Base-by-base conservation (phyloP, 768 basidiomycete genomes). In the Sporobolomyces roseus region DNA sequence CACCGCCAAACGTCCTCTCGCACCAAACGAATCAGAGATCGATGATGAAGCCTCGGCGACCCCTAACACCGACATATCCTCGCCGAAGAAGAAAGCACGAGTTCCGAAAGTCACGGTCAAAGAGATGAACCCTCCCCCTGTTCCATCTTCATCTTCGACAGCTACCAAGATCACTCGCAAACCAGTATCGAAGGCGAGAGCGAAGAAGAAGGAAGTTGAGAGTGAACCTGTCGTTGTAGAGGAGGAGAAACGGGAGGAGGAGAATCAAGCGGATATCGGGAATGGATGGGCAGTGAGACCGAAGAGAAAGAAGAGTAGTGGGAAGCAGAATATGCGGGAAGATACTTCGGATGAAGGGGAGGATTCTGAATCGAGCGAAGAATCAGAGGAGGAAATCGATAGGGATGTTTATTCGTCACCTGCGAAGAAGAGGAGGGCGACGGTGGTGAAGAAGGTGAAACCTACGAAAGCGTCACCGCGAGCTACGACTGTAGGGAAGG, bases 61-160 rank as follows among this genome's bases (percentile, higher is more conserved):
- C 3, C 7, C 45, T 13, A n/a, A n/a, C n/a, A n/a, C n/a, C n/a
- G 48, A 53, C 13, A 12, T 12, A 16, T 17, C n/a, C 25, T 54
- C 62, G 30, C 43, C 52, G 23, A 41, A 54, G 36, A 54, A 63
- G 43, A 54, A 55, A 48, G 50, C 56, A 7, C 35, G 62, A 33
- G n/a, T 45, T 33, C 53, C 30, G 29, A 36, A 32, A 51, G 51
- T 43, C 23, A 25, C n/a, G 30, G 4, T 55, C 41, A 33, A 55
- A 54, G 9, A 21, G 16, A 19, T 30, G 25, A 52, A 35, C 19
- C 9, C 35, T 17, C 49, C 33, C 12, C 13, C 46, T 12, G 46
- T 23, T 29, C 48, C 9, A 9, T 9, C 38, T 9, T 41, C 38
- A 17, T 30, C 33, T 17, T 49, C 48, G 30, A 16, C 9, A 1